A percentile compares a stretch with the other conserved stretches of the same genome.
These are phyloP conservation scores for Salix dunnii DNA, from an alignment of 345 rosid species.

Conservation along the genomic window DNA sequence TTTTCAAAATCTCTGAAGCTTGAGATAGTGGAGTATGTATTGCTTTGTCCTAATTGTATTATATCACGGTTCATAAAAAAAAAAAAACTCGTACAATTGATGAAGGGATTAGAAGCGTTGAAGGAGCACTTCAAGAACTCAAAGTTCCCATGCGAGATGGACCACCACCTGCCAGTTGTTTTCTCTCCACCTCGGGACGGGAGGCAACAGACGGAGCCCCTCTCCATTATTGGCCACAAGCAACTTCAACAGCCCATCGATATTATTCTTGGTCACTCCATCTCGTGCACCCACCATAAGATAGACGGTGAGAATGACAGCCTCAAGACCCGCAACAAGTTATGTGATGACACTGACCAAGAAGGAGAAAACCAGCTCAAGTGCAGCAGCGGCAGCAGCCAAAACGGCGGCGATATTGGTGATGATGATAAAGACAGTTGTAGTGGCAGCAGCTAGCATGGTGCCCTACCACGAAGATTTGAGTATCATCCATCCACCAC, in stretches of 20 bases:
- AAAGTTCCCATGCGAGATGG: constrained; percentile 65
- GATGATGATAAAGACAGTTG: constrained; percentile 23
- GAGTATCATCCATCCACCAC: constrained; percentile 10
- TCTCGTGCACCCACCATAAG: background rate
- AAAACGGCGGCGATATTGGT: constrained; percentile 37
- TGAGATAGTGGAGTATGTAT: background rate
- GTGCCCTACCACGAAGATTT: background rate
- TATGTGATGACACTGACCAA: constrained; percentile 10
- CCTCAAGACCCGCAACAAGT: background rate
- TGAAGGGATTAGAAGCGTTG: constrained; percentile 76
- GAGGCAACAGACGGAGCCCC: constrained; percentile 47
- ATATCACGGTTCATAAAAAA: background rate
- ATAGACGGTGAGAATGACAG: constrained; percentile 7
- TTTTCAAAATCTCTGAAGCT: background rate
- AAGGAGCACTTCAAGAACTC: constrained; percentile 84
- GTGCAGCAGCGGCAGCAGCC: constrained; percentile 12
- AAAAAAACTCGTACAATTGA: background rate
- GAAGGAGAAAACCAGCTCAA: background rate
- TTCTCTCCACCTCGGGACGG: constrained; percentile 92
- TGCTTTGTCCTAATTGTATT: background rate
- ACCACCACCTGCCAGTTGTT: constrained; percentile 67
- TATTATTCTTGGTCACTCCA: background rate
- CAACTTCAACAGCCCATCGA: background rate
- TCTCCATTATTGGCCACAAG: constrained; percentile 36
- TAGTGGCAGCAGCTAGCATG: background rate